Conservation (phyloP, 148 eudicot genomes). For the Rheum nobile region DNA sequence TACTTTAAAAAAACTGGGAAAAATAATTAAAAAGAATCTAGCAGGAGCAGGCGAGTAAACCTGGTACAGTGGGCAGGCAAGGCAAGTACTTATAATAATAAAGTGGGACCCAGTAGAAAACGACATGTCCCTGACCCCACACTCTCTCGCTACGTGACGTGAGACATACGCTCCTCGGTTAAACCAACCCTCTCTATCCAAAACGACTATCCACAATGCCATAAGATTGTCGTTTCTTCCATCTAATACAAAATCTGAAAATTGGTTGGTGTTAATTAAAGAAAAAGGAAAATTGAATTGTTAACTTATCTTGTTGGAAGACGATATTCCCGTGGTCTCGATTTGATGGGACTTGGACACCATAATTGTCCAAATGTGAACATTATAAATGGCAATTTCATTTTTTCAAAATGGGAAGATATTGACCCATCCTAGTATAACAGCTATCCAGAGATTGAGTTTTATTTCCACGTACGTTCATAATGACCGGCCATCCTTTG, state of each 20-base stretch:
- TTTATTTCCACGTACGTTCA: no score
- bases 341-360: background rate
- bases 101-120: background rate
- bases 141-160: background rate
- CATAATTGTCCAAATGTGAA: background rate
- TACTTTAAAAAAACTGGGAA: background rate
- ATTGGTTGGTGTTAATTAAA: background rate
- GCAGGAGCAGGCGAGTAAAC: background rate
- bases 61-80: conserved; percentile 3
- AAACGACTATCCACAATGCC: background rate
- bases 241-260: background rate
- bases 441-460: no score
- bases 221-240: background rate
- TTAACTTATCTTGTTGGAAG: background rate
- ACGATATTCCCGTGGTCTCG: conserved; percentile 3
- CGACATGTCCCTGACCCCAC: background rate
- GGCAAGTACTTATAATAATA: no score
- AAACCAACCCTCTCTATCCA: conserved; percentile 2
- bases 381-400: background rate
- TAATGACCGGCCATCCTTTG: no score
- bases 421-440: no score
- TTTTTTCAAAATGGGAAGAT: background rate
- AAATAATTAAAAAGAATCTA: background rate
- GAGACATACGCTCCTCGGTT: conserved; percentile 7
- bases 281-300: background rate